Base-by-base conservation (phyloP, 164 flowering plant species). In the Hamamelis virginiana region DNA sequence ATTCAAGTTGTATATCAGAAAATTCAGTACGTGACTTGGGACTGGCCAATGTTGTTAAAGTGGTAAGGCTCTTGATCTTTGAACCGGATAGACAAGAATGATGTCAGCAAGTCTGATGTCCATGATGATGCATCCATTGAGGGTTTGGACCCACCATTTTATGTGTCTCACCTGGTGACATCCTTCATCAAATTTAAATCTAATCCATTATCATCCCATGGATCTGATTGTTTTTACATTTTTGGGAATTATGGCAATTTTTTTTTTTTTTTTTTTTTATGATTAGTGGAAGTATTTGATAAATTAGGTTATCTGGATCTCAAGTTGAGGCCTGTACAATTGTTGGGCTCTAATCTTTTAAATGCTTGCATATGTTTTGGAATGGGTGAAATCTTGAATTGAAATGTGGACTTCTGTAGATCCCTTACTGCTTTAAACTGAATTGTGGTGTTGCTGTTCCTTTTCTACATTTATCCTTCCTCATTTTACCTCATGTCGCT, bases 1-100 rank as follows among this genome's bases (percentile, higher is more conserved):
- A 95, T 72, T 74, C 78, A 12, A 77, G 69, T 47, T 95, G 98
- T 80, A 69, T 82, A 56, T 67, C 94, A 64, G 88, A 82, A 69
- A 78, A 66, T 75, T 80, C 89, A 47, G 46, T 59, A 66, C 69
- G n/a, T 68, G 89, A 86, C 55, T 72, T 84, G 87, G 87, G 80
- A 56, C 64, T 83, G 26, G 73, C 74, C 23, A 67, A 63, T 56
- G 77, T 44, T n/a, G 68, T 77, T 57, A 79, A 85, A 81, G 21
- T 62, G 88, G 94, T 88, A 79, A 69, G 74, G 62, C 21, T 59
- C 45, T 50, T 68, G 25, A 22, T 59, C 44, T 27, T 26, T 10
- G 13, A 1, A 51, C 26, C 6, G n/a, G 33, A 26, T 18, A n/a
- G 9, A 18, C 11, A 13, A 9, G 14, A 19, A 41, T 4, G 64